Evolutionary conservation across 2,329 filamentous ascomycete genomes (phyloP), one percentile per base, ranked within the genome.

Genomic region (Alternaria tenuissima): DNA sequence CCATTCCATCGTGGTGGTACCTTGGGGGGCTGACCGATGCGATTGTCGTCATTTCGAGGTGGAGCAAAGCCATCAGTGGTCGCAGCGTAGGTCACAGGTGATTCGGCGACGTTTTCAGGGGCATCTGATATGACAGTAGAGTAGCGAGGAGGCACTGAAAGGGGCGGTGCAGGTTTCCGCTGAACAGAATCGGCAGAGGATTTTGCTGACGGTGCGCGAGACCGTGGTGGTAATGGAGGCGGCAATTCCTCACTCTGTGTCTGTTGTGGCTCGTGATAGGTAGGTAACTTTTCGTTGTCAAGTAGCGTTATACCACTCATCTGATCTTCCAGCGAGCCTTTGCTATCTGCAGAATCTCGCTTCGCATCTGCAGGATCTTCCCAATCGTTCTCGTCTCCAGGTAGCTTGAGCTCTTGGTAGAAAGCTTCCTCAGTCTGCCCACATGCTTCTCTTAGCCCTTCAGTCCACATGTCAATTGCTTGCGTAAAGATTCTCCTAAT

Each of bases 401-500:
- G 81, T 1, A 81, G 65, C 51, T 76, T 67, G 22, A 85, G 68
- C 43, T 82, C 79, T 32, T 70, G 64, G 36, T 69, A 66, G 61
- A 85, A 82, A 3, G 69, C 69, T n/a, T 67, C 62, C 7, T 63
- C 65, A 9, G 76, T 72, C 43, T 82, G 73, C 28, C 74, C 74
- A 62, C 82, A 82, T 8, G 78, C 79, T 32, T 80, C 74, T 14
- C 79, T 72, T 8, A 85, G 71, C 7, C 78, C 79, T 20, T 81
- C 65, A 2, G 77, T 68, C 83, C 84, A 83, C 65, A 79, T 65
- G 12, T 81, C 75, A 39, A 86, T 80, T 2, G 83, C 82, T 36
- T 81, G 78, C 43, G 81, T 79, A 16, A 87, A 71, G 5, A 87
- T 78, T 12, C 81, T 79, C 20, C 81, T 78, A n/a, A 86, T 76